Evolutionary conservation across 768 basidiomycete species (phyloP).

Genomic region (Epithele typhae): DNA sequence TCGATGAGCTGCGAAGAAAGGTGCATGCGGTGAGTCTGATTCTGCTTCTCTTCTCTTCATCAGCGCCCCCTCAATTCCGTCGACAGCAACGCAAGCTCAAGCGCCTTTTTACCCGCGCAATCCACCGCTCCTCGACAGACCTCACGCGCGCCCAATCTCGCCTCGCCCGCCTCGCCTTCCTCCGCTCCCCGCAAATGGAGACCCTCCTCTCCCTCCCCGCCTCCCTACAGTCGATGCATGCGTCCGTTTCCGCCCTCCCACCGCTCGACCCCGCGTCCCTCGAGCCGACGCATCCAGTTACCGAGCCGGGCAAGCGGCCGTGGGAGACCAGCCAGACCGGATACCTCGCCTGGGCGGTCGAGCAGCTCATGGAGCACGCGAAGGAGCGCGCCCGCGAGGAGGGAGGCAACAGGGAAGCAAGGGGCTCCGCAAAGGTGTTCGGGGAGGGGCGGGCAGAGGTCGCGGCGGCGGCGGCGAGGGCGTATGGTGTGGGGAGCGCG

Average conservation of each 20-base stretch:
- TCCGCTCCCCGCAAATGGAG: conserved; percentile 38
- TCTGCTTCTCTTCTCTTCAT: background rate
- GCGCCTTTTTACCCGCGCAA: conserved; percentile 49
- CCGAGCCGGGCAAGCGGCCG: conserved; percentile 62
- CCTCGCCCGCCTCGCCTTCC: conserved; percentile 38
- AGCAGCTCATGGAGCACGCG: conserved; percentile 41
- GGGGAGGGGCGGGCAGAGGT: conserved; percentile 20
- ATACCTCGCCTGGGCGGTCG: conserved; percentile 75
- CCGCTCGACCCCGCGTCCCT: conserved; percentile 11
- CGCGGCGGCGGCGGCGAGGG: conserved; percentile 13
- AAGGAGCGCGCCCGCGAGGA: conserved; percentile 19
- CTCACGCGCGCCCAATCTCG: conserved; percentile 43
- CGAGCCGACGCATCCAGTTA: conserved; percentile 13
- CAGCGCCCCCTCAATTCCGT: background rate
- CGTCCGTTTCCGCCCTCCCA: conserved; percentile 46
- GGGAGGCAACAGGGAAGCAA: conserved; percentile 2
- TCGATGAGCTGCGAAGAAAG: conserved; percentile 61
- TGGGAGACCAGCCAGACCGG: conserved; percentile 78
- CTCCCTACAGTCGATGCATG: conserved; percentile 42
- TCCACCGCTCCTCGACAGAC: conserved; percentile 42
- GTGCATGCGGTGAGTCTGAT: conserved; percentile 60
- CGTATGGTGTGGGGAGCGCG: conserved; percentile 16
- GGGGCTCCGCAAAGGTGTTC: too few species aligned
- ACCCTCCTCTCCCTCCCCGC: conserved; percentile 36
- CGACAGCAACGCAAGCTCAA: conserved; percentile 64